Evolutionary conservation across 1,284 basidiomycete species (phyloP).

Genomic region (Ustanciosporium gigantosporum): DNA sequence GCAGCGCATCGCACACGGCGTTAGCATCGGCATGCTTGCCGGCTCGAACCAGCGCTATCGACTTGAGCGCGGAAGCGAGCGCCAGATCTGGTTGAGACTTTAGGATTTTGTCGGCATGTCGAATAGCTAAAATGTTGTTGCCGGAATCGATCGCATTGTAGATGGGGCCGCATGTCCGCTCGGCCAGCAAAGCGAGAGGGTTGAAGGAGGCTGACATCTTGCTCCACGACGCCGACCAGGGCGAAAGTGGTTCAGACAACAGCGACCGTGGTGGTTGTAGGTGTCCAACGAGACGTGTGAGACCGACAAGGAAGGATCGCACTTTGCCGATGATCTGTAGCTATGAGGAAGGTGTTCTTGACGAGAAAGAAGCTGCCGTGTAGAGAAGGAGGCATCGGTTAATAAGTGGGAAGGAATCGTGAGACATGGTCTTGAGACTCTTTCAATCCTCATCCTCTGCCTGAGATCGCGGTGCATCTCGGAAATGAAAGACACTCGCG

Average conservation of each 20-base stretch:
- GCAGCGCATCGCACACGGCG: conserved; percentile 75
- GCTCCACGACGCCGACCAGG: conserved; percentile 2
- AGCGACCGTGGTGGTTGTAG: not conserved
- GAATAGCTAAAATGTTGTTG: conserved; percentile 27
- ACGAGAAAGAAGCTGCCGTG: too few relatives aligned
- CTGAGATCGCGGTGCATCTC: too few relatives aligned
- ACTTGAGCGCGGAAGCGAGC: conserved; percentile 69
- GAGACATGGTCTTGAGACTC: too few relatives aligned
- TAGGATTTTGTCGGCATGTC: conserved; percentile 37
- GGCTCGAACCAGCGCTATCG: conserved; percentile 75
- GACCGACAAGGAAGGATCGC: conserved; percentile 2
- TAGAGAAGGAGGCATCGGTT: too few relatives aligned
- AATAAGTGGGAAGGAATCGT: too few relatives aligned
- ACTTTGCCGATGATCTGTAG: too few relatives aligned
- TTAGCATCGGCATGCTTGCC: conserved; percentile 80
- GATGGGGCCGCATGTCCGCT: conserved; percentile 43
- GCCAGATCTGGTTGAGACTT: conserved; percentile 30
- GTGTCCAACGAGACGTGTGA: not conserved
- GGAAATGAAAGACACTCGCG: too few relatives aligned
- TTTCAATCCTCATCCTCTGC: too few relatives aligned
- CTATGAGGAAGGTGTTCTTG: too few relatives aligned
- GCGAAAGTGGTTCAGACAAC: conserved; percentile 1
- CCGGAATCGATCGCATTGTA: conserved; percentile 48
- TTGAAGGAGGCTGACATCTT: conserved; percentile 28
- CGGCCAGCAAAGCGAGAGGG: conserved; percentile 34